These are phyloP conservation scores for Incumbomyces lentus DNA, from an alignment of 2,329 filamentous ascomycete genomes.

Conservation along the genomic window DNA sequence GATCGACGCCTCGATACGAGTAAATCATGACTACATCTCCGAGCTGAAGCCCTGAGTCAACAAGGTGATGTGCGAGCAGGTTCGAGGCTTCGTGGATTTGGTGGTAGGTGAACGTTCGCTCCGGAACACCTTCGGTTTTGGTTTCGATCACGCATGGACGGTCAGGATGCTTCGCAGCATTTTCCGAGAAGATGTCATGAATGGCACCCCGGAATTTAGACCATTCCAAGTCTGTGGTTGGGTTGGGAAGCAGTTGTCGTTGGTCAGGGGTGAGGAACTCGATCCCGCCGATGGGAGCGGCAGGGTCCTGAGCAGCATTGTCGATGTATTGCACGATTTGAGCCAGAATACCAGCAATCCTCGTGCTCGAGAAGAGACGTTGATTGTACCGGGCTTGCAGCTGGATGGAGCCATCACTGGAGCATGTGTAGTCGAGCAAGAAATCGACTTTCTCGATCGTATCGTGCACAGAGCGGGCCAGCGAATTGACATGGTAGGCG, in stretches of 20 bases:
- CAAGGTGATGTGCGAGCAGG: constrained; percentile 66
- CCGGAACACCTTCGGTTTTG: constrained; percentile 38
- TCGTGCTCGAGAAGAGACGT: constrained; percentile 36
- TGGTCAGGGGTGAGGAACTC: constrained; percentile 28
- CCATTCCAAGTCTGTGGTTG: constrained; percentile 36
- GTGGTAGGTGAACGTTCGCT: constrained; percentile 66
- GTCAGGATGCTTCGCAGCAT: constrained; percentile 58
- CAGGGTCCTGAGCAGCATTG: constrained; percentile 30
- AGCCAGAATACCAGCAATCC: constrained; percentile 34
- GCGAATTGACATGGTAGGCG: constrained; percentile 34
- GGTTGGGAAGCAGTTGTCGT: constrained; percentile 28
- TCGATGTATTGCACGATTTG: constrained; percentile 33
- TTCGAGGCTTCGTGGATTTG: constrained; percentile 83
- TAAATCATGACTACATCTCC: constrained; percentile 93
- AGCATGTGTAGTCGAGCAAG: constrained; percentile 29
- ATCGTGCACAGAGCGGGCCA: constrained; percentile 28
- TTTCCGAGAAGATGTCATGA: constrained; percentile 33
- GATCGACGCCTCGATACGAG: constrained; percentile 69
- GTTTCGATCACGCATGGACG: constrained; percentile 60
- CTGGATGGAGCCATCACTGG: constrained; percentile 22
- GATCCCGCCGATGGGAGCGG: constrained; percentile 33
- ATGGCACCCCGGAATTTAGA: constrained; percentile 36
- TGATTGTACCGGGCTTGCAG: constrained; percentile 36
- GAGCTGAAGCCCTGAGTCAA: constrained; percentile 58
- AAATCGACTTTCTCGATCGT: constrained; percentile 36